Conservation (phyloP, 495 filamentous ascomycete genomes). For the Tetracladium marchalianum region DNA sequence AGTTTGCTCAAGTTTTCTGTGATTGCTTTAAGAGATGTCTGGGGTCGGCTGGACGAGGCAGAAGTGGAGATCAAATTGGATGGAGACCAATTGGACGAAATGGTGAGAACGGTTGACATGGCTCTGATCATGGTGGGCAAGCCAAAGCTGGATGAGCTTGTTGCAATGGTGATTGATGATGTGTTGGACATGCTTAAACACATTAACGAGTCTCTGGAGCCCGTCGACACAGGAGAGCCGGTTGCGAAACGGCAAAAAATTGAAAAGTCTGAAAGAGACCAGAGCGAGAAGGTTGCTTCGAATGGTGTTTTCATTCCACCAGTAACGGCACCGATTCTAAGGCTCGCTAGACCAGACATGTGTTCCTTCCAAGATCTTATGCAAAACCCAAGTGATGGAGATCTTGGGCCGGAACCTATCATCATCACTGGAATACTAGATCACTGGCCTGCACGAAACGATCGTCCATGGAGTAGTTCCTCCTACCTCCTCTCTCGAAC, state of each 20-base stretch:
- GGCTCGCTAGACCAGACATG: conserved; percentile 36
- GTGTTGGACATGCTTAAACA: conserved; percentile 37
- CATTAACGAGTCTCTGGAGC: conserved; percentile 3
- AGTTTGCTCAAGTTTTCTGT: conserved; percentile 52
- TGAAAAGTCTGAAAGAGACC: neutral
- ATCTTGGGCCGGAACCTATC: conserved; percentile 43
- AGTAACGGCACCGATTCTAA: conserved; percentile 25
- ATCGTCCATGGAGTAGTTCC: conserved; percentile 58
- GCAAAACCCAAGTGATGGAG: neutral
- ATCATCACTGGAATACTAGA: conserved; percentile 54
- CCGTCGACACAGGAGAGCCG: neutral
- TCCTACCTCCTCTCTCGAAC: conserved; percentile 69
- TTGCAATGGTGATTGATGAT: conserved; percentile 40
- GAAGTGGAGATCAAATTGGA: neutral
- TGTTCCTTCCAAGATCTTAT: conserved; percentile 59
- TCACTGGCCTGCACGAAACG: conserved; percentile 72
- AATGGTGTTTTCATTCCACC: conserved; percentile 8
- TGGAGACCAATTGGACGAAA: conserved; percentile 8
- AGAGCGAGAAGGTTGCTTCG: neutral
- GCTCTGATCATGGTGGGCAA: conserved; percentile 77
- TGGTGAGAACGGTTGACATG: conserved; percentile 56
- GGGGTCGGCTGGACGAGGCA: conserved; percentile 5
- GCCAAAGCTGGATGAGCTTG: conserved; percentile 33
- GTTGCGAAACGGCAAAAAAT: conserved; percentile 19
- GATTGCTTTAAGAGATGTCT: conserved; percentile 18